Evolutionary conservation across 331 rosid species (phyloP).

Genomic region (Erythrophleum ivorense): DNA sequence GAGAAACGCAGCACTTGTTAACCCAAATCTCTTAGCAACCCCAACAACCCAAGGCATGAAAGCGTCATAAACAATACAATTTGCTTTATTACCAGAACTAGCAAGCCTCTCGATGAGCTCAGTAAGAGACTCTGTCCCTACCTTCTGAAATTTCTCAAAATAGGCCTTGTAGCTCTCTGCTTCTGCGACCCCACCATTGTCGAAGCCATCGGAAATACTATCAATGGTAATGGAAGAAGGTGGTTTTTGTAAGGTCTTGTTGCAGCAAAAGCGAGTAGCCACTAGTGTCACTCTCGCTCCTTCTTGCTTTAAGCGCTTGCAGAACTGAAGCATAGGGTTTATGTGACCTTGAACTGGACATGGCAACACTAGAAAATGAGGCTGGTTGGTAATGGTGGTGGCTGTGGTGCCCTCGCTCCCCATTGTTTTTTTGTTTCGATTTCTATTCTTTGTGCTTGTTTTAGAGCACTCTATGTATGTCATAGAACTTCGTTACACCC

Average conservation of each 20-base stretch:
- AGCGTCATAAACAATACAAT: constrained; percentile 41
- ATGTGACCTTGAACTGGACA: constrained; percentile 45
- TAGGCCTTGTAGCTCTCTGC: constrained; percentile 22
- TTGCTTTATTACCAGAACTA: background rate
- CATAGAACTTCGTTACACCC: too few species aligned
- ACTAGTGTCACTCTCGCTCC: constrained; percentile 28
- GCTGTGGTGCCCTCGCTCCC: too few species aligned
- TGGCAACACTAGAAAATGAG: constrained; percentile 2
- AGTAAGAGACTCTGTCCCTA: constrained; percentile 27
- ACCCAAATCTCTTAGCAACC: constrained; percentile 24
- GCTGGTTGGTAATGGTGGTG: too few species aligned
- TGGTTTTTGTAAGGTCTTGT: background rate
- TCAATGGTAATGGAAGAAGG: background rate
- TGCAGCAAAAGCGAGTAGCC: constrained; percentile 12
- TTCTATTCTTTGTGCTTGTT: too few species aligned
- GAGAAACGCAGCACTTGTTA: constrained; percentile 19
- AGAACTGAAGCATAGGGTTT: constrained; percentile 44
- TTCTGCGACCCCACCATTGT: constrained; percentile 6
- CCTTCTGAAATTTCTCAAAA: constrained; percentile 9
- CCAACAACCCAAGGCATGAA: constrained; percentile 40
- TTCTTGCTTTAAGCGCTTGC: constrained; percentile 24
- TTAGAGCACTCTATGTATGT: too few species aligned
- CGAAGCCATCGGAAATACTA: constrained; percentile 39
- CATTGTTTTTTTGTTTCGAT: too few species aligned
- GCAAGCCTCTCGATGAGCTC: constrained; percentile 21